Conservation (phyloP, 495 filamentous ascomycete species). For the Lasiosphaeria ovina region DNA sequence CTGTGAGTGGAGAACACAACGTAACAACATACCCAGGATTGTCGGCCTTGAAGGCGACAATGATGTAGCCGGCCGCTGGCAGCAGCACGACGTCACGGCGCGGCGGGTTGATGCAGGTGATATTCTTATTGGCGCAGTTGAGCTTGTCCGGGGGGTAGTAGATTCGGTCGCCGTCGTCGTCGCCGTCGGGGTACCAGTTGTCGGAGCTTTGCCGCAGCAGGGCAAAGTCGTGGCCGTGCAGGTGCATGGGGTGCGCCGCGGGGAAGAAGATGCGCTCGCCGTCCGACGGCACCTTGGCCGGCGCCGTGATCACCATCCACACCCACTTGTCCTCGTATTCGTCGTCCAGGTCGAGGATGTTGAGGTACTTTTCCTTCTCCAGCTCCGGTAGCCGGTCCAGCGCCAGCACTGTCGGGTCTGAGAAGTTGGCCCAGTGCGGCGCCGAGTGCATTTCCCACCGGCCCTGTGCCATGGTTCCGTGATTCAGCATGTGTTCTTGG, state of each 20-base stretch:
- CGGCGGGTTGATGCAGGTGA: slow-evolving; percentile 30
- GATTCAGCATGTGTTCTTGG: too few relatives aligned
- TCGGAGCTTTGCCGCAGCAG: slow-evolving; percentile 38
- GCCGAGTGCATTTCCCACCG: slow-evolving; percentile 14
- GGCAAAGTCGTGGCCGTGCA: slow-evolving; percentile 59
- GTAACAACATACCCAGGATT: slow-evolving; percentile 30
- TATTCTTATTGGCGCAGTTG: neutral
- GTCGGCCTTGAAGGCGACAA: slow-evolving; percentile 42
- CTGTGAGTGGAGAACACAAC: neutral
- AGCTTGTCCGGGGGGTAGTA: neutral
- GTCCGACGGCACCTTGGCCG: neutral
- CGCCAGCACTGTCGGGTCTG: slow-evolving; percentile 30
- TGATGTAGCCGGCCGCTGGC: slow-evolving; percentile 26
- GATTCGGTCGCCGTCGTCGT: neutral
- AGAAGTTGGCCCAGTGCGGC: slow-evolving; percentile 41
- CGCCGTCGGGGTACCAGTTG: slow-evolving; percentile 10
- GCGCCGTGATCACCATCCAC: slow-evolving; percentile 20
- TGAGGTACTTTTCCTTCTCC: slow-evolving; percentile 3
- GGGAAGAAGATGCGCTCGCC: slow-evolving; percentile 7
- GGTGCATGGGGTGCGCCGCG: slow-evolving; percentile 47
- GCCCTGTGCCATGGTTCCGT: neutral
- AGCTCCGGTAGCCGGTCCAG: slow-evolving; percentile 3
- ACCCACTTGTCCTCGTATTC: slow-evolving; percentile 9
- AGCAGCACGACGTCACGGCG: slow-evolving; percentile 34
- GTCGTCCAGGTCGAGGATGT: slow-evolving; percentile 8